Base-by-base conservation (phyloP, 768 basidiomycete genomes). In the Auriculariales sp. region DNA sequence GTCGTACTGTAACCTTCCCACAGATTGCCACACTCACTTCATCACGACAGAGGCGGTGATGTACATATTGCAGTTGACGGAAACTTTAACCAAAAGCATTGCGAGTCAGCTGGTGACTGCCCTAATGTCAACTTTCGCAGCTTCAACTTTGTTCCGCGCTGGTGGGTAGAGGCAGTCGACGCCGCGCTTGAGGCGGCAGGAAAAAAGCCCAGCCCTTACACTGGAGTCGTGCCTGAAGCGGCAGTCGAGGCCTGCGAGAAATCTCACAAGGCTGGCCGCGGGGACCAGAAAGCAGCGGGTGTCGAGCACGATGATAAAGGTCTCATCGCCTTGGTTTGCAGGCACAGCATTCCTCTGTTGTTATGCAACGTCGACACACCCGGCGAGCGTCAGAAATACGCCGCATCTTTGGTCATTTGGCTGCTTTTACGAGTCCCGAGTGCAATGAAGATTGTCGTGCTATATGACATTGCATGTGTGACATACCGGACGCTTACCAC, bases 1-100 rank as follows among this genome's bases (percentile, higher is more conserved):
- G 49, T 42, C 35, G 66, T 49, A 19, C 17, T 3, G 22, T 46
- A 9, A n/a, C n/a, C n/a, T n/a, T n/a, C n/a, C 46, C 51, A 2
- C 6, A 11, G 27, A 9, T 3, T 22, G 19, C 19, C 49, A 24
- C n/a, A 28, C 27, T n/a, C 9, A 22, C 17, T 3, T n/a, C 17
- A 63, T 10, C 19, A 25, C 24, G 27, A 36, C 22, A 54, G 66
- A 1, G 66, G 70, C 0, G 63, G 59, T 2, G 66, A 71, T 48
- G 56, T 70, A 5, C 67, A 69, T 32, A 53, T 71, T 1, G 59
- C 59, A 0, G 56, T 58, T 0, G 68, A 71, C 57, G 66, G 66
- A 0, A 69, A 68, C 32, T 70, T 71, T 51, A 63, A 67, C 44
- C 66, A 71, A 49, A 54, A 60, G 0, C 69, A 73, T 48, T 46